Evolutionary conservation across 192 early-diverging fungal species (phyloP), one percentile per base, ranked within the genome.

Genomic region (Radiomyces spectabilis): DNA sequence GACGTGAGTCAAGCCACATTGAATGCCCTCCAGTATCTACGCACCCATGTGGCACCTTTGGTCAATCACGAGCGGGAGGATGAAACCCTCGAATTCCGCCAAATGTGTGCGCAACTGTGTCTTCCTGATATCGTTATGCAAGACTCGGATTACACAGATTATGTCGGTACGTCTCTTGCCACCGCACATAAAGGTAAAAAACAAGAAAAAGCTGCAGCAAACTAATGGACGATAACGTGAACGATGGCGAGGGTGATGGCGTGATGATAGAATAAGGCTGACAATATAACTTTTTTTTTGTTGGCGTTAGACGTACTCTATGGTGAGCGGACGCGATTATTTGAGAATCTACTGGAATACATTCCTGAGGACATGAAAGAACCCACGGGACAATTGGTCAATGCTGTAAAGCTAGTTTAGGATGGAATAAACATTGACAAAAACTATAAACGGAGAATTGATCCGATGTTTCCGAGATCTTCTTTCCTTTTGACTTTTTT

Each of bases 351-450:
- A 37, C 64, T 92, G 18, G 78, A 77, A 21, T 93, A 72, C 52
- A 86, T 93, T 66, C 86, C 91, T 1, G 74, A 84, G 6, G 66
- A 71, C 43, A 83, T 88, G 78, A 79, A 85, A 53, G 83, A 93
- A 59, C 91, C 91, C 9, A 73, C 75, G 21, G 79, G 72, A 6
- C 85, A 84, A 29, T 56, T 93, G 41, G 75, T 85, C 5, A 88
- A 87, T 66, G 59, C 85, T 51, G 73, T 92, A 33, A 73, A 72
- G 42, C 55, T 75, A 3, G 63, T 63, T 35, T 71, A 56, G 55
- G 8, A 39, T 35, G 33, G 33, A 35, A 35, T 8, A 35, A 35
- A 35, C 5, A 35, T 5, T 8, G 13, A 35, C 5, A 35, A 13
- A 13, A 13, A 8, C 33, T 8, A 35, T 35, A 13, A 8, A 35